Evolutionary conservation across 176 grass and related monocot species (phyloP), one percentile per base, ranked within the genome.

Genomic region (Phyllostachys edulis): DNA sequence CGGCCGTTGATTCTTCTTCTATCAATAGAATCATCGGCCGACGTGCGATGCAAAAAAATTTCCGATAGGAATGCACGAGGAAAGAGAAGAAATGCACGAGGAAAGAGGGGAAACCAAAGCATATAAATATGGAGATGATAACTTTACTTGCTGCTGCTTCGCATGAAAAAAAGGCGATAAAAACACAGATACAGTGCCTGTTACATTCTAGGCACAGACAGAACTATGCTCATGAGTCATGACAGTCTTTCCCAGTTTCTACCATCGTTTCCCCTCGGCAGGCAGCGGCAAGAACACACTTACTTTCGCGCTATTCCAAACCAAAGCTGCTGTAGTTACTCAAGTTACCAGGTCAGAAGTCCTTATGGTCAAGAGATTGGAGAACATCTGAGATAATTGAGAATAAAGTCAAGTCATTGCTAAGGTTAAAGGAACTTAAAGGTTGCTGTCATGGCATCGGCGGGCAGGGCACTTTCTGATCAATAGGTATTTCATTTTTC

Each of bases 371-470:
- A 83, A 56, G 13, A 45, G 12, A 64, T 56, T 9, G 47, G 47
- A 76, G 16, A 41, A 67, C 10, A 17, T 45, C 4, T 20, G 44
- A 24, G 45, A 61, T 18, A 7, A 45, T 9, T 9, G 68, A 29
- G 76, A 89, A 85, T 75, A 85, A 85, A 89, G 61, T 77, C 29
- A 63, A 4, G 32, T 52, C 63, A 69, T 20, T 51, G n/a, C 5
- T 17, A 40, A 54, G 24, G 59, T 37, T 38, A 61, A 39, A 82
- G 40, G 51, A 78, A 72, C 73, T 26, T 38, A 75, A 87, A 84
- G 67, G 44, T 57, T 46, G 47, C 7, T 80, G 57, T 40, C 75
- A 57, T 56, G 68, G 75, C 81, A 89, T 89, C 81, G 41, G 87
- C 49, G 21, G n/a, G n/a, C 47, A 67, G 20, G 26, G 27, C 36